Base-by-base conservation (phyloP, 805 yeast genomes). In the Hanseniaspora guilliermondii region DNA sequence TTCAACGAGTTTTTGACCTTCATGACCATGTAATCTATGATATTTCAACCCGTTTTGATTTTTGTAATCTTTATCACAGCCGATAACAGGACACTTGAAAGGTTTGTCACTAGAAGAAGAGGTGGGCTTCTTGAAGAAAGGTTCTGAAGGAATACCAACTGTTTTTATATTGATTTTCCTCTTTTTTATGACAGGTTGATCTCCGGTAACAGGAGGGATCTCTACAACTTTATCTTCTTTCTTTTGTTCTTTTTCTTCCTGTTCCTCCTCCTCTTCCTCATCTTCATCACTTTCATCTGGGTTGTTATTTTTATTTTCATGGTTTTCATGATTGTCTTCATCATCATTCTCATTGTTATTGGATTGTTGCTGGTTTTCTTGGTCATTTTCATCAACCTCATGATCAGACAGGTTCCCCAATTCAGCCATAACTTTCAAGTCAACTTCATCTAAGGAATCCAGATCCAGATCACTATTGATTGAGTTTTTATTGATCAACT, bases 41-140 rank as follows among this genome's bases (percentile, higher is more conserved):
- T 93, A 93, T 68, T 93, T 93, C 65, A 93, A 75, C 17, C 98
- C 98, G 65, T 93, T 93, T 71, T 93, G 98, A 69, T 93, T 93
- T 72, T 93, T 93, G 69, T 93, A 93, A 30, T 91, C 89, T 73
- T 93, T 93, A 62, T 89, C 97, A 70, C 98, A 93, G 7, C 98
- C 98, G 64, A 88, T 85, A 44, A 93, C 98, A 0, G 97, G 98
- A 72, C 98, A 93, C 67, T 85, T 88, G 73, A 83, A 93, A 32
- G 98, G 98, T 68, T 93, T 83, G 66, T 87, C 96, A 56, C 86
- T 89, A 58, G 37, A 41, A 17, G 27, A 14, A 9, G 38, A 52
- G 6, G 22, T 35, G 19, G 40, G 35, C 7, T 33, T 38, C 33
- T 38, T 46, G 22, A 53, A 30, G 25, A 41, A 53, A 11, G 56